Percentiles rank a stretch among this genome's conserved stretches.
These are phyloP conservation scores for Retiboletus flavoniger DNA, from an alignment of 1,284 basidiomycete genomes.

Conservation along the genomic window DNA sequence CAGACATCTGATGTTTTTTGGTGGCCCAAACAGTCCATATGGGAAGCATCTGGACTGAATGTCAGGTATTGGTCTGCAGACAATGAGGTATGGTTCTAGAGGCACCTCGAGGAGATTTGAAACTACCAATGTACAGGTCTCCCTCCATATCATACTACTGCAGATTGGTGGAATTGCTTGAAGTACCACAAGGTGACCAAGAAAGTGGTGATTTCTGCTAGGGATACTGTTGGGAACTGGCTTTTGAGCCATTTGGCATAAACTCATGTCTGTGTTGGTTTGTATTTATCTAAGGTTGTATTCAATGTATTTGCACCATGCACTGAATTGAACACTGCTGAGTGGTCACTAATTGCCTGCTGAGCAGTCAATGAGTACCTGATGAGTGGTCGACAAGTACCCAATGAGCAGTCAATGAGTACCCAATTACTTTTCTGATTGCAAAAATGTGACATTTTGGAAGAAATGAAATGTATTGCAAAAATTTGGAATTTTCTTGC, in stretches of 20 bases:
- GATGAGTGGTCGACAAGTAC: background rate
- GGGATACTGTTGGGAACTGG: too few relatives aligned
- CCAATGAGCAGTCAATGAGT: too few relatives aligned
- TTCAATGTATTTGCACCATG: background rate
- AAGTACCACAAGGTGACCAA: background rate
- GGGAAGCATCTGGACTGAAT: background rate
- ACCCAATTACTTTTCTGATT: background rate
- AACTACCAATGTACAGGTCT: background rate
- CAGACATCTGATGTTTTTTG: slow-evolving; percentile 6
- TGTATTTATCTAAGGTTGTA: too few relatives aligned
- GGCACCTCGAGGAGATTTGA: background rate
- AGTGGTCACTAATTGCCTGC: background rate
- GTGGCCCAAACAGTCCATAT: slow-evolving; percentile 8
- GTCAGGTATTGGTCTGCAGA: slow-evolving; percentile 10
- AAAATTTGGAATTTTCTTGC: background rate
- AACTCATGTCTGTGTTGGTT: too few relatives aligned
- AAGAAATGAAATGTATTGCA: background rate
- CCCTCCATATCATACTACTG: background rate
- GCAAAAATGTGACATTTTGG: background rate
- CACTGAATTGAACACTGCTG: background rate
- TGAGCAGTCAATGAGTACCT: background rate
- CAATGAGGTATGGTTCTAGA: slow-evolving; percentile 4
- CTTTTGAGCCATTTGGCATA: too few relatives aligned
- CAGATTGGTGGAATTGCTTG: background rate
- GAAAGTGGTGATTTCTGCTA: background rate